Percentiles rank a stretch among this genome's conserved stretches.
phyloP scores from a whole-genome alignment of 208 protist genomes.

The Blastocrithidia nonstop region DNA sequence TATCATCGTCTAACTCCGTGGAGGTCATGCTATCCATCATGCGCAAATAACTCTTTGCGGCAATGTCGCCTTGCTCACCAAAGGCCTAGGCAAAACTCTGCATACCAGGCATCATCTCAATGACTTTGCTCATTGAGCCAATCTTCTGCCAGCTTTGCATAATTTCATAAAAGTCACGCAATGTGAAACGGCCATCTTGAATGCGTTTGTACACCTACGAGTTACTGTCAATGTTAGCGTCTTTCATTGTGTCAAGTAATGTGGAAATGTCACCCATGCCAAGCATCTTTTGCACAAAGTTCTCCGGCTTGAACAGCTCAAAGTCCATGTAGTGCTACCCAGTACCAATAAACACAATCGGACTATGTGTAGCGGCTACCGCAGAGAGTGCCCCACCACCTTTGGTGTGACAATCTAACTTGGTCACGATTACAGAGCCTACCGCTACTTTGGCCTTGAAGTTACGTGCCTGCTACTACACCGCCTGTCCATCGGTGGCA shows the following conservation, averaged over 20 bases:
- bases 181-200: conserved; percentile 86
- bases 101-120: conserved; percentile 90
- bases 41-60: conserved; percentile 87
- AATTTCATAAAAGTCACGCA: conserved; percentile 95
- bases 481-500: conserved; percentile 93
- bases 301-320: conserved; percentile 80
- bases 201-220: conserved; percentile 81
- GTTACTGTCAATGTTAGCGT: conserved; percentile 77
- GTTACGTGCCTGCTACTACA: conserved; percentile 89
- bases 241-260: conserved; percentile 87
- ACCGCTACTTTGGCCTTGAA: conserved; percentile 89
- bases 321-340: conserved; percentile 97
- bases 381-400: conserved; percentile 96
- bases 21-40: conserved; percentile 95
- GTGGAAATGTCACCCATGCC: conserved; percentile 92
- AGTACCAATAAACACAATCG: conserved; percentile 97
- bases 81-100: conserved; percentile 29
- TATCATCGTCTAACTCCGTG: conserved; percentile 79
- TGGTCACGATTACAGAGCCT: conserved; percentile 98
- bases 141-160: conserved; percentile 91
- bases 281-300: conserved; percentile 87
- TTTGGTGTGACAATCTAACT: conserved; percentile 98
- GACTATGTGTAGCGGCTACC: conserved; percentile 93
- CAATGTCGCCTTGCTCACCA: conserved; percentile 45
- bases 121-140: conserved; percentile 86